Percentiles rank a stretch among this genome's conserved stretches.
These are phyloP conservation scores for Cunninghamia lanceolata DNA, from an alignment of 75 land plant genomes.

Conservation along the genomic window DNA sequence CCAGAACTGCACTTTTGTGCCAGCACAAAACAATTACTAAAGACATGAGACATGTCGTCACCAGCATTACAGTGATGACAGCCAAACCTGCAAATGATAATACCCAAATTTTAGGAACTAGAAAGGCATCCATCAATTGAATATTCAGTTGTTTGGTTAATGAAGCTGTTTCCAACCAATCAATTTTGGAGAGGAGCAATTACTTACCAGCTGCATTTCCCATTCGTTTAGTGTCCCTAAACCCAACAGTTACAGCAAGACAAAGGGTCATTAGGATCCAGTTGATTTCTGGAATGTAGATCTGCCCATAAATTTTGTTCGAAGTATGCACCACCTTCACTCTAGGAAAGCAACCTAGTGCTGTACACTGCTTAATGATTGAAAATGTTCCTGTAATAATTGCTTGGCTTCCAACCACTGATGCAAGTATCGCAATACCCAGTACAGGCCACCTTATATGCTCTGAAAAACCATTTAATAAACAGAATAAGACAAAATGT, in stretches of 20 bases:
- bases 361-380: constrained; percentile 52
- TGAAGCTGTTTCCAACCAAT: neutral
- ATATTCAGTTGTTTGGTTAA: neutral
- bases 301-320: constrained; percentile 56
- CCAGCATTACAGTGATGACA: constrained; percentile 83
- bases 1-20: constrained; percentile 49
- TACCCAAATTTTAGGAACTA: neutral
- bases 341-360: constrained; percentile 74
- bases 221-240: constrained; percentile 47
- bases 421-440: constrained; percentile 59
- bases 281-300: constrained; percentile 77
- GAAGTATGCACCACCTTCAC: constrained; percentile 80
- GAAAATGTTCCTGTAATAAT: constrained; percentile 77
- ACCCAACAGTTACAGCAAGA: constrained; percentile 51
- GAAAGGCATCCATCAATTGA: neutral
- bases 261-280: constrained; percentile 62
- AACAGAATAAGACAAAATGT: neutral
- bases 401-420: constrained; percentile 77
- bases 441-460: constrained; percentile 70
- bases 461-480: constrained; percentile 24
- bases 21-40: constrained; percentile 69
- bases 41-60: constrained; percentile 71
- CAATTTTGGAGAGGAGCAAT: neutral
- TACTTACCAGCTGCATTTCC: constrained; percentile 64
- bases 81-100: constrained; percentile 56